Conservation (phyloP, 106 monocot species). For the Acorus gramineus region DNA sequence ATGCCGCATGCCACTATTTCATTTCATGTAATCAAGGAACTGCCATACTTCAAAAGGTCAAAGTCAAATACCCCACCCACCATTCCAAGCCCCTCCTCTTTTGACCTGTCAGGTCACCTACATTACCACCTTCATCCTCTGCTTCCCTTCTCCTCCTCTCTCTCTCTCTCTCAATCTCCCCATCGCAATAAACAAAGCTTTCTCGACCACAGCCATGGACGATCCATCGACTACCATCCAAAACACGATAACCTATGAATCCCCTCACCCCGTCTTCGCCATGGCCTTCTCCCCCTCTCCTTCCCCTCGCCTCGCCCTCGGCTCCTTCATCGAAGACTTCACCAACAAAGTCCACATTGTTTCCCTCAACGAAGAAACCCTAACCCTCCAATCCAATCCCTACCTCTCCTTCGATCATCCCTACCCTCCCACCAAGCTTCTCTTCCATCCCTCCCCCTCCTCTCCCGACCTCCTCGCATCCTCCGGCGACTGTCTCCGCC, state of each 20-base stretch:
- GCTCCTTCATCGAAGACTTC: constrained; percentile 73
- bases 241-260: constrained; percentile 59
- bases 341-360: constrained; percentile 67
- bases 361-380: constrained; percentile 51
- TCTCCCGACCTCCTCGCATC: constrained; percentile 64
- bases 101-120: too few relatives aligned
- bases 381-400: constrained; percentile 36
- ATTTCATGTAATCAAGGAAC: too few relatives aligned
- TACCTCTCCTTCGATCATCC: constrained; percentile 84
- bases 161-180: too few relatives aligned
- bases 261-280: constrained; percentile 81
- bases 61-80: too few relatives aligned
- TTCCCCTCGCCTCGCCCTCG: constrained; percentile 62
- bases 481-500: constrained; percentile 60
- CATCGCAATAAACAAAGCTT: too few relatives aligned
- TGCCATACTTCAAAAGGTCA: too few relatives aligned
- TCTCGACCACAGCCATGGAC: constrained; percentile 10
- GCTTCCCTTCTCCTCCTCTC: too few relatives aligned
- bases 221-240: constrained; percentile 13
- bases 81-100: too few relatives aligned
- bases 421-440: constrained; percentile 90
- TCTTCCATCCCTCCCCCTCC: constrained; percentile 51
- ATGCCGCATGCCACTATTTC: too few relatives aligned
- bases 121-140: too few relatives aligned
- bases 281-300: constrained; percentile 69